A percentile compares a stretch with the other conserved stretches of the same genome.
Conservation (phyloP, 2,329 filamentous ascomycete species). For the Paecilomyces sp. region DNA sequence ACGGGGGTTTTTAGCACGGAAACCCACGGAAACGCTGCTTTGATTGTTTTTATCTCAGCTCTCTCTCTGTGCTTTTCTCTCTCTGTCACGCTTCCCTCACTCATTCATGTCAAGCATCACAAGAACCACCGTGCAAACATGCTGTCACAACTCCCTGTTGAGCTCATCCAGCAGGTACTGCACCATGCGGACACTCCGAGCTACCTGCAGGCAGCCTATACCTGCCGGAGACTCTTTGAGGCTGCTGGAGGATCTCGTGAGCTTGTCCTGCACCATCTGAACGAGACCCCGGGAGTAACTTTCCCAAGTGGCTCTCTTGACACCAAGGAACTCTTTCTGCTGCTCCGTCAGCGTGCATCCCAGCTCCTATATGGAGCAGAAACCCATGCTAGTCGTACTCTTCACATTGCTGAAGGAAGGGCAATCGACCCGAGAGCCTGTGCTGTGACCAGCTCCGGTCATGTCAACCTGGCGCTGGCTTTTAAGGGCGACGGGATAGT, state of each 20-base stretch:
- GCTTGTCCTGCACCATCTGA: slow-evolving; percentile 29
- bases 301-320: slow-evolving; percentile 9
- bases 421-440: slow-evolving; percentile 28
- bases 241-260: slow-evolving; percentile 28
- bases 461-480: slow-evolving; percentile 18
- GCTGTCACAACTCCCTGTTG: slow-evolving; percentile 30
- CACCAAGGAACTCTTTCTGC: slow-evolving; percentile 21
- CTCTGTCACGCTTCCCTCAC: background rate
- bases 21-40: background rate
- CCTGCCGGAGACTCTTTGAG: slow-evolving; percentile 27
- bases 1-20: background rate
- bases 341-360: slow-evolving; percentile 23
- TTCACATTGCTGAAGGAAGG: slow-evolving; percentile 17
- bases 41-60: background rate
- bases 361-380: slow-evolving; percentile 29
- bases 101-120: background rate
- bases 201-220: slow-evolving; percentile 30
- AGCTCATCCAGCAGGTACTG: slow-evolving; percentile 33
- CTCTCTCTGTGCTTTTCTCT: too few species aligned
- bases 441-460: slow-evolving; percentile 13
- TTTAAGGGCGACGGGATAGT: slow-evolving; percentile 22
- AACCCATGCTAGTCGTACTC: slow-evolving; percentile 21
- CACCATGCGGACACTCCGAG: slow-evolving; percentile 23
- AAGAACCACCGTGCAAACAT: slow-evolving; percentile 8
- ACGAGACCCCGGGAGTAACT: slow-evolving; percentile 24